A percentile compares a stretch with the other conserved stretches of the same genome.
These are phyloP conservation scores for Hypoxylon cercidicola DNA, from an alignment of 495 filamentous ascomycete genomes.

Conservation along the genomic window DNA sequence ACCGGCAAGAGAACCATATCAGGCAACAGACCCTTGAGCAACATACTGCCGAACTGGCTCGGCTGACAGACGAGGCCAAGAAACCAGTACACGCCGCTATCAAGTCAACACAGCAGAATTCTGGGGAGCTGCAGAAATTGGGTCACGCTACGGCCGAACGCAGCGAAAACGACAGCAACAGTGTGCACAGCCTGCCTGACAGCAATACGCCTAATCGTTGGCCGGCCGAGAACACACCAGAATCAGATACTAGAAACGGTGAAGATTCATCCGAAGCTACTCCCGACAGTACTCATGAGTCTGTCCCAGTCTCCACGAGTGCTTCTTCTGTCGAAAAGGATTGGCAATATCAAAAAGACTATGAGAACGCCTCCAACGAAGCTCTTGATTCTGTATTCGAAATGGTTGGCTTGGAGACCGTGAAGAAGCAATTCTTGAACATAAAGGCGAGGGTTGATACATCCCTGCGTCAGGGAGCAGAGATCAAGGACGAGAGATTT, in stretches of 20 bases:
- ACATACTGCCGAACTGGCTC: constrained; percentile 25
- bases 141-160: background rate
- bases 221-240: constrained; percentile 7
- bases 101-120: background rate
- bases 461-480: constrained; percentile 62
- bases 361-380: constrained; percentile 40
- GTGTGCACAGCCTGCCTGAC: background rate
- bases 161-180: background rate
- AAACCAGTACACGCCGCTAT: background rate
- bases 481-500: constrained; percentile 69
- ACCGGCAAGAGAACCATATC: constrained; percentile 57
- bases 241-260: background rate
- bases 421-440: constrained; percentile 70
- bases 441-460: constrained; percentile 78
- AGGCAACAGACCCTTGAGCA: constrained; percentile 60
- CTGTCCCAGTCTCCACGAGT: constrained; percentile 1
- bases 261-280: constrained; percentile 23
- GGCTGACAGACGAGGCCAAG: constrained; percentile 42
- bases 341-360: constrained; percentile 46
- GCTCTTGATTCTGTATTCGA: constrained; percentile 73
- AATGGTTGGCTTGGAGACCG: constrained; percentile 77
- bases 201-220: background rate
- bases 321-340: constrained; percentile 33
- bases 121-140: background rate
- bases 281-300: background rate